phyloP scores from a whole-genome alignment of 495 filamentous ascomycete genomes.

The Daldinia caldariorum region DNA sequence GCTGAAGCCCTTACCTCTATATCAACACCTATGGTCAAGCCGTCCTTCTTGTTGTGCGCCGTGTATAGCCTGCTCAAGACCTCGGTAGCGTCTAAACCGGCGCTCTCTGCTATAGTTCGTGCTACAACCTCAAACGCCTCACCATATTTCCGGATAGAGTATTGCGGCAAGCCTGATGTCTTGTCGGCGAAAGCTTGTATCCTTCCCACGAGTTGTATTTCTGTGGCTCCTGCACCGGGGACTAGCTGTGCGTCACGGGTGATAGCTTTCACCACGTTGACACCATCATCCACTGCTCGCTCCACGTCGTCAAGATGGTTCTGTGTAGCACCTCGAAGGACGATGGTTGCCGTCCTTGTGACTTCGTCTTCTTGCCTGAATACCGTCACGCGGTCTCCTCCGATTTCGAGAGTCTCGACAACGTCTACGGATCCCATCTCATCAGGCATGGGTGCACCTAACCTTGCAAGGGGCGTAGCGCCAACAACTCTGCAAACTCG shows the following conservation, averaged over 20 bases:
- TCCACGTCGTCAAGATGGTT: constrained; percentile 98
- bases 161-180: constrained; percentile 90
- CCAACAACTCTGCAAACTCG: constrained; percentile 95
- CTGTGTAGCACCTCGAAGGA: constrained; percentile 94
- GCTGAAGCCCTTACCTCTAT: constrained; percentile 68
- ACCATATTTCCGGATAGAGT: constrained; percentile 95
- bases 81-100: constrained; percentile 95
- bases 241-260: constrained; percentile 91
- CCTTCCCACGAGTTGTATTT: constrained; percentile 93
- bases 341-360: constrained; percentile 92
- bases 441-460: constrained; percentile 98
- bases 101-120: constrained; percentile 90
- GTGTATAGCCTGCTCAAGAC: constrained; percentile 91
- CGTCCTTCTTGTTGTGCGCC: constrained; percentile 85
- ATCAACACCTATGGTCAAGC: constrained; percentile 92
- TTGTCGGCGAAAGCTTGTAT: constrained; percentile 88
- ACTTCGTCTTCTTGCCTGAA: constrained; percentile 96
- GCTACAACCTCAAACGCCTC: constrained; percentile 98
- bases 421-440: constrained; percentile 97
- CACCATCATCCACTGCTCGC: constrained; percentile 96
- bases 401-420: constrained; percentile 97
- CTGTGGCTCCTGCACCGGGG: constrained; percentile 93
- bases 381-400: constrained; percentile 97
- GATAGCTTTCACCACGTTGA: constrained; percentile 98
- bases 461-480: constrained; percentile 90